A percentile compares a stretch with the other conserved stretches of the same genome.
Conservation (phyloP, 768 basidiomycete genomes). For the Galerina marginata region DNA sequence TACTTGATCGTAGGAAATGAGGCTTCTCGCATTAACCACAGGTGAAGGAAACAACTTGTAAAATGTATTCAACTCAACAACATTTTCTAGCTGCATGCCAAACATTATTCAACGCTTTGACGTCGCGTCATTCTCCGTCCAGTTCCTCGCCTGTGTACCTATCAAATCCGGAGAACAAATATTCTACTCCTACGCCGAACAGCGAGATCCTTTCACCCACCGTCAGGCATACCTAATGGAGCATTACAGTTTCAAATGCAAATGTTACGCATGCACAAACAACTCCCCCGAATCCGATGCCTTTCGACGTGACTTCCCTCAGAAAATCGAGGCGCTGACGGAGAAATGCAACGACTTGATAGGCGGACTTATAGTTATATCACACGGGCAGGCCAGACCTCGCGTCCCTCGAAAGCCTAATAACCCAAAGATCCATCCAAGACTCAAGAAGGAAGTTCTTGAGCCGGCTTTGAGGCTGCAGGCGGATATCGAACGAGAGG, state of each 20-base stretch:
- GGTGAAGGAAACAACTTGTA: background rate
- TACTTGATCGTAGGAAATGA: background rate
- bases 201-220: background rate
- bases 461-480: background rate
- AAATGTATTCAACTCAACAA: background rate
- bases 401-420: background rate
- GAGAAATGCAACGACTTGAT: background rate
- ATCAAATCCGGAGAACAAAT: constrained; percentile 6
- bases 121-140: background rate
- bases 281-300: background rate
- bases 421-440: background rate
- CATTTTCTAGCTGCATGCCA: constrained; percentile 2
- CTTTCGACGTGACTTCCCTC: background rate
- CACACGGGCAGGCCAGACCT: background rate
- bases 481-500: background rate
- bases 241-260: background rate
- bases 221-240: background rate
- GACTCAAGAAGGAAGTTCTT: background rate
- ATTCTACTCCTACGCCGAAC: background rate
- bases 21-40: background rate
- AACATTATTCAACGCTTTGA: background rate
- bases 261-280: background rate
- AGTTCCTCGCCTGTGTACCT: background rate
- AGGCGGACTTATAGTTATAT: background rate
- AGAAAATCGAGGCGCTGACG: background rate